Evolutionary conservation across 73 alveolate species (phyloP), one percentile per base, ranked within the genome.

Genomic region (Urostyla sp.): DNA sequence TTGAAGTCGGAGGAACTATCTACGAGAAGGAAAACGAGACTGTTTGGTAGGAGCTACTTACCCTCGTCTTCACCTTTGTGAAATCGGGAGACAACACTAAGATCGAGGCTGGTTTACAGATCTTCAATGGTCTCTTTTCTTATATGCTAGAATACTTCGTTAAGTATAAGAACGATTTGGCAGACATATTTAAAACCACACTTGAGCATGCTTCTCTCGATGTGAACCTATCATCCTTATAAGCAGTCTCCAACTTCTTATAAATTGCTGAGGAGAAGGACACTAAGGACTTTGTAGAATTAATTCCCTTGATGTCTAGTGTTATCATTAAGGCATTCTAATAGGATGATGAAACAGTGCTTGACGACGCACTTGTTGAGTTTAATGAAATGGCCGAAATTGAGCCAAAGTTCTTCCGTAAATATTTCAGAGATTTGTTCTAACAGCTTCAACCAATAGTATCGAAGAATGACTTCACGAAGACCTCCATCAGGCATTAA

Each of bases 341-440:
- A 16, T 51, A 66, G 32, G 91, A 81, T 51, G 91, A 92, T 23
- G 91, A 79, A 48, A 80, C 82, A n/a, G 90, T 81, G 21, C 56
- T 85, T 0, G 96, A 94, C 51, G 97, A 94, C 26, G 89, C 88
- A 8, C 84, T 94, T 51, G 88, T 59, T 21, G 91, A 85, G 74
- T 83, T 94, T 82, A 84, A 93, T 36, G 97, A 88, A 46, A 59
- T 94, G 30, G 95, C 96, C 10, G 95, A 89, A 63, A 80, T 93
- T 66, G 98, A 94, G 81, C 96, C 96, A 15, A 91, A 88, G 56
- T 94, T 91, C 93, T 92, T 94, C 90, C 75, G 84, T 56, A 79
- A 76, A 37, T 44, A 63, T 48, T 77, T 87, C 82, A 80, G 89
- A 44, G 79, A 63, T 44, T 67, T 87, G 66, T 91, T 72, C 87